Evolutionary conservation across 1,284 basidiomycete genomes (phyloP), one percentile per base, ranked within the genome.

Genomic region (Cryptococcus floricola): DNA sequence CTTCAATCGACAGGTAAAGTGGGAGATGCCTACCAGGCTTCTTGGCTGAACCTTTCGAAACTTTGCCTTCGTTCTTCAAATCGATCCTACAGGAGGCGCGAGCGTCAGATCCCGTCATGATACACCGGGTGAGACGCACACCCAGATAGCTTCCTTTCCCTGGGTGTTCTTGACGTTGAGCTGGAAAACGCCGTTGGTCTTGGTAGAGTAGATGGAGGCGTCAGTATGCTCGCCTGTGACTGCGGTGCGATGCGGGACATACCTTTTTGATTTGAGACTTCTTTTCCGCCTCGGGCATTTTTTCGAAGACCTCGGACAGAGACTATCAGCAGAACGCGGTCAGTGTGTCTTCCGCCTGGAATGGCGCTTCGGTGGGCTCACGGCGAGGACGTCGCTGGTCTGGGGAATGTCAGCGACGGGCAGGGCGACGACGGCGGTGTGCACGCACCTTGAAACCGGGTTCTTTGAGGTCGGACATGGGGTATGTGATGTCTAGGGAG

Each of bases 121-220:
- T 46, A 7, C 16, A 4, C 31, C 10, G 31, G 34, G 7, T 23
- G 19, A 14, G 4, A 65, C 70, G 53, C 46, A 73, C 71, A 71
- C 67, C 89, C 90, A 94, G 47, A 82, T 81, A 48, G 81, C 89
- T 70, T 88, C 86, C 75, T 89, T 82, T 65, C 88, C 89, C 38
- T 81, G 81, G 18, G 76, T 79, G 73, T 93, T 92, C 78, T 88
- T 86, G 67, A 96, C 84, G 62, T 86, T 85, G 60, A 97, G 81
- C 79, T 95, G 88, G 76, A 97, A 95, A 75, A 94, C 84, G 64
- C 89, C 91, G 73, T 91, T 93, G 59, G 88, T 91, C 92, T 95
- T 64, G 2, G 28, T 23, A 4, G 37, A n/a, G 46, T 28, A 16
- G 23, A 23, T 23, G 10, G 1, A 34, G 31, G 8, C 28, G 31